phyloP scores from a whole-genome alignment of 129 eudicot genomes.

The Pseudognaphalium luteoalbum region DNA sequence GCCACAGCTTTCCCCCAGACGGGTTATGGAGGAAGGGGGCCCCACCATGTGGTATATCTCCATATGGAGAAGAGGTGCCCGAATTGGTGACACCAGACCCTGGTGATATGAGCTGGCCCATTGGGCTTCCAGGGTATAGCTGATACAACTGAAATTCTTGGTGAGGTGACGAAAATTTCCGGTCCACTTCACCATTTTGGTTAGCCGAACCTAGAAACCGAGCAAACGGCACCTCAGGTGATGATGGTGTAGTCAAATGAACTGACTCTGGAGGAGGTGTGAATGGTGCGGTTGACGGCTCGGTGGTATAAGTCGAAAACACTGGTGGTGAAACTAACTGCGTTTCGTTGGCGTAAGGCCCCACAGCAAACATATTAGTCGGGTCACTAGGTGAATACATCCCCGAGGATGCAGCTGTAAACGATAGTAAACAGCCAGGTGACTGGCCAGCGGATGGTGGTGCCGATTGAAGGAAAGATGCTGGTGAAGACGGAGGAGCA shows the following conservation, averaged over 20 bases:
- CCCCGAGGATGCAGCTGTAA: conserved; percentile 56
- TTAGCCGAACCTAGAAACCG: conserved; percentile 75
- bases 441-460: conserved; percentile 78
- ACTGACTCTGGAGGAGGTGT: conserved; percentile 96
- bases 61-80: conserved; percentile 83
- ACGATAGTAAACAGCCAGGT: conserved; percentile 61
- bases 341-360: conserved; percentile 92
- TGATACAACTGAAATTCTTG: conserved; percentile 79
- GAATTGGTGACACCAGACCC: conserved; percentile 74
- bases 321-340: conserved; percentile 93
- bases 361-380: conserved; percentile 75
- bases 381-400: conserved; percentile 88
- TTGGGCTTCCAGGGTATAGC: conserved; percentile 93
- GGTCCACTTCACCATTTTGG: conserved; percentile 46
- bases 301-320: conserved; percentile 84
- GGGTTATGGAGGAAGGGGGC: conserved; percentile 51
- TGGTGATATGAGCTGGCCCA: conserved; percentile 88
- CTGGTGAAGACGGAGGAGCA: conserved; percentile 99
- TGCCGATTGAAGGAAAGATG: conserved; percentile 85
- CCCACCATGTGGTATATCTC: conserved; percentile 35
- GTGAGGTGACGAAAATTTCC: conserved; percentile 49
- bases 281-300: conserved; percentile 95
- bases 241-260: conserved; percentile 93
- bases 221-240: conserved; percentile 98
- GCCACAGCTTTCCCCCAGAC: conserved; percentile 44